phyloP scores from a whole-genome alignment of 257 asterid species.

The Echites panduratus region DNA sequence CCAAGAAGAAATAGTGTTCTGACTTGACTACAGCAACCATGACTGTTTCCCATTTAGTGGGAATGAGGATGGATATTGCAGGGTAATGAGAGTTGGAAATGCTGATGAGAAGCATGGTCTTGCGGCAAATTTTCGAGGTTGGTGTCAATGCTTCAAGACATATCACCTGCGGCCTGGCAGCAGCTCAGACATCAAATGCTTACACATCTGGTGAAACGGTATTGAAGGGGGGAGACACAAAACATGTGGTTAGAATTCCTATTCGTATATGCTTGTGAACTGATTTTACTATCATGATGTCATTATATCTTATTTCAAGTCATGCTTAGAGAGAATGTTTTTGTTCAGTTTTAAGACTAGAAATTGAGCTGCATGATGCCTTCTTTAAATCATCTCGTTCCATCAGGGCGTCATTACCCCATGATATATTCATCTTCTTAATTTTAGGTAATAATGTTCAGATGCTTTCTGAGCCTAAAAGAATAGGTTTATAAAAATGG shows the following conservation, averaged over 20 bases:
- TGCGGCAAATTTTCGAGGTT: slow-evolving; percentile 36
- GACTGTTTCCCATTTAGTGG: slow-evolving; percentile 53
- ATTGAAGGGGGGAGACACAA: slow-evolving; percentile 43
- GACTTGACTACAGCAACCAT: slow-evolving; percentile 57
- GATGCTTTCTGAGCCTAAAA: not conserved
- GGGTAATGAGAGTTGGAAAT: slow-evolving; percentile 49
- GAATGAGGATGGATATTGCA: slow-evolving; percentile 47
- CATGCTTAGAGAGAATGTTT: not conserved
- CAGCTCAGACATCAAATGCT: slow-evolving; percentile 37
- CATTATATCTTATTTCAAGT: not conserved
- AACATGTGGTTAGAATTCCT: slow-evolving; percentile 53
- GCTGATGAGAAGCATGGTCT: slow-evolving; percentile 43
- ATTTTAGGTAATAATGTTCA: not conserved
- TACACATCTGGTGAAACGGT: slow-evolving; percentile 53
- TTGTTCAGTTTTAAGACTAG: not conserved
- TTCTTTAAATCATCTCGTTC: no score
- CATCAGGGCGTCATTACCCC: no score
- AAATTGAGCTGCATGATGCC: no score
- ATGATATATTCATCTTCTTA: not conserved
- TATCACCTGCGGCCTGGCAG: slow-evolving; percentile 30
- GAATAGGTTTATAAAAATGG: slow-evolving; percentile 10
- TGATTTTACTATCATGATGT: not conserved
- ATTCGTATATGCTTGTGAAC: slow-evolving; percentile 35
- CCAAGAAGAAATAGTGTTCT: slow-evolving; percentile 42
- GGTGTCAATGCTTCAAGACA: slow-evolving; percentile 43